Conservation (phyloP, 768 basidiomycete genomes). For the Artomyces pyxidatus region DNA sequence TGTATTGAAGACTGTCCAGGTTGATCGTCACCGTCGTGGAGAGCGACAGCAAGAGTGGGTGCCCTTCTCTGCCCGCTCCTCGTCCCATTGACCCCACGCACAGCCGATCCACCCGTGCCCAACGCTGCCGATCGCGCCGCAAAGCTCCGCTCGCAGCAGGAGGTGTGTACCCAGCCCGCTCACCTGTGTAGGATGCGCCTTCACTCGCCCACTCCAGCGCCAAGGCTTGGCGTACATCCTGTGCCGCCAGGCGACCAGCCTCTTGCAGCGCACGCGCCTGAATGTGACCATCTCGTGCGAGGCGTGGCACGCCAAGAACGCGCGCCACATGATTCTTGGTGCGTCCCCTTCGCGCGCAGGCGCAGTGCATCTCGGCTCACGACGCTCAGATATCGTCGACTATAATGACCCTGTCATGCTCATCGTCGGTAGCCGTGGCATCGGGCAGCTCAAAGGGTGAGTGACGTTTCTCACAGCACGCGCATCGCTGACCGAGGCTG, state of each 20-base stretch:
- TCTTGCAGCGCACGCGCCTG: constrained; percentile 85
- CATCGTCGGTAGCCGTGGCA: constrained; percentile 90
- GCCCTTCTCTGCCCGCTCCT: not conserved
- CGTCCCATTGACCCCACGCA: constrained; percentile 1
- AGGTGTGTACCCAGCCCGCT: constrained; percentile 43
- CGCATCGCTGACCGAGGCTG: not conserved
- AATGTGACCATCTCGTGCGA: constrained; percentile 87
- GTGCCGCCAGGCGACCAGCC: constrained; percentile 77
- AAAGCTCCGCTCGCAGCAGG: constrained; percentile 86
- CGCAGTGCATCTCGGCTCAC: not conserved
- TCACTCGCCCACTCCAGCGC: constrained; percentile 39
- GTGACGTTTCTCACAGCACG: constrained; percentile 16
- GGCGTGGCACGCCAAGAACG: constrained; percentile 96
- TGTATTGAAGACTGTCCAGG: constrained; percentile 25
- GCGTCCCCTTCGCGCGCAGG: not conserved
- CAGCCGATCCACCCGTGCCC: constrained; percentile 63
- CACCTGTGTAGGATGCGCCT: constrained; percentile 3
- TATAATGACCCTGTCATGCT: constrained; percentile 83
- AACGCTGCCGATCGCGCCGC: constrained; percentile 66
- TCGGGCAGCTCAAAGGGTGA: constrained; percentile 82
- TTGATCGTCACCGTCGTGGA: constrained; percentile 88
- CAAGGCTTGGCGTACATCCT: constrained; percentile 86
- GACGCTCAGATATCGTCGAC: constrained; percentile 65
- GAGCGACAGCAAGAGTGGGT: constrained; percentile 80
- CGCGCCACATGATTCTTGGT: constrained; percentile 83